Conservation (phyloP, 1,284 basidiomycete species). For the Puccinia coronata region DNA sequence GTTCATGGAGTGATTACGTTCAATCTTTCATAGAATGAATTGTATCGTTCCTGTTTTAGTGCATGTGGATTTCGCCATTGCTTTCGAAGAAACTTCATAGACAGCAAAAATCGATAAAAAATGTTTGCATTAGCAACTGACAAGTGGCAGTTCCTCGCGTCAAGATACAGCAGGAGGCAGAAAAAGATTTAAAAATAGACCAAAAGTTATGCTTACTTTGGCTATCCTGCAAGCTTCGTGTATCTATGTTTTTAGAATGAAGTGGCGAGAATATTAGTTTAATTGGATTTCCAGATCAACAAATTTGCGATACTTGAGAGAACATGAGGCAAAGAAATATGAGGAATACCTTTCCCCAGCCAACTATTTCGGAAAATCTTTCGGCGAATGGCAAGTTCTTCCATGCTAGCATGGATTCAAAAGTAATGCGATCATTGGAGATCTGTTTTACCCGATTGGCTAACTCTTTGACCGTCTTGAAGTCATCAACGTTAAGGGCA, state of each 20-base stretch:
- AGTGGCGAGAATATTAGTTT: background rate
- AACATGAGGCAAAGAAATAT: background rate
- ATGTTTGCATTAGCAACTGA: no score
- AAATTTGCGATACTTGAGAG: background rate
- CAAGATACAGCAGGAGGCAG: no score
- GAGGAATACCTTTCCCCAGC: conserved; percentile 7
- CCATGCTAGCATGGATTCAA: background rate
- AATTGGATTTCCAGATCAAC: background rate
- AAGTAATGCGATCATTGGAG: background rate
- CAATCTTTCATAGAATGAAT: conserved; percentile 22
- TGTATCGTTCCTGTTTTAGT: background rate
- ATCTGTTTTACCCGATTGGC: conserved; percentile 14
- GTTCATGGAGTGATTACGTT: background rate
- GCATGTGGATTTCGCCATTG: conserved; percentile 29
- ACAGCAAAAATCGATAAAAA: conserved; percentile 7
- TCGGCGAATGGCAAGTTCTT: conserved; percentile 11
- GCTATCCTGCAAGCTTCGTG: conserved; percentile 19
- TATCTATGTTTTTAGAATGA: background rate
- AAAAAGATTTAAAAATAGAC: no score
- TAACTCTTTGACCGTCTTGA: background rate
- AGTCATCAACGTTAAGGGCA: conserved; percentile 19
- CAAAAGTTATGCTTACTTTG: conserved; percentile 5
- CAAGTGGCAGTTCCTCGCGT: no score
- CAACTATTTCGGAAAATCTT: background rate
- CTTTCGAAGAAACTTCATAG: background rate